A percentile compares a stretch with the other conserved stretches of the same genome.
These are phyloP conservation scores for Mycena indigotica DNA, from an alignment of 768 basidiomycete species.

Conservation along the genomic window DNA sequence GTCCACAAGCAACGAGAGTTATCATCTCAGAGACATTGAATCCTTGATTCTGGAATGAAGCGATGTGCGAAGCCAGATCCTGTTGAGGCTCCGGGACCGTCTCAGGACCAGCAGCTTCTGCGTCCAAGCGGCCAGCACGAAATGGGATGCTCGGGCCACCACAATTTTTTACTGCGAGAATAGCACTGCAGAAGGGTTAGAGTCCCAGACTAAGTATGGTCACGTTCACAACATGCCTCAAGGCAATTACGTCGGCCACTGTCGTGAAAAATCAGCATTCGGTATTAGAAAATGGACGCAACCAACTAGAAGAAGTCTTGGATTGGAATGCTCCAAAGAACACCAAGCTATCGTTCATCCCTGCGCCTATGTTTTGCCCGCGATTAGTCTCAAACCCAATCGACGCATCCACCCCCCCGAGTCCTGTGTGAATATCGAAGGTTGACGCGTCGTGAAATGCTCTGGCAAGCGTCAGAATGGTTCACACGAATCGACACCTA, in stretches of 20 bases:
- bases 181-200: not conserved
- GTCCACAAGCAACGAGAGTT: slow-evolving; percentile 13
- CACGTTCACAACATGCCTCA: not conserved
- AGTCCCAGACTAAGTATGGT: not conserved
- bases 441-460: slow-evolving; percentile 32
- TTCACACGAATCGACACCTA: not conserved
- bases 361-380: slow-evolving; percentile 4
- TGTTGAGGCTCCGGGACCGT: slow-evolving; percentile 10
- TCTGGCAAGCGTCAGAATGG: not conserved
- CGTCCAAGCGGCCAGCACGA: slow-evolving; percentile 16
- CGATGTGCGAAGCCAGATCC: slow-evolving; percentile 5
- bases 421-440: slow-evolving; percentile 25
- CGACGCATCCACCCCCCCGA: slow-evolving; percentile 33
- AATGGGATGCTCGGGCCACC: slow-evolving; percentile 13
- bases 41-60: slow-evolving; percentile 7
- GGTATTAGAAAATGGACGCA: not conserved
- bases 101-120: not conserved
- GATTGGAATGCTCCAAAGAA: slow-evolving; percentile 13
- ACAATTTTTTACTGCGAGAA: slow-evolving; percentile 12
- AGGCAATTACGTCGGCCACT: not conserved
- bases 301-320: not conserved
- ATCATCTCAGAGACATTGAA: slow-evolving; percentile 21
- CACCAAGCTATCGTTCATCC: slow-evolving; percentile 3
- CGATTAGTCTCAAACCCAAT: slow-evolving; percentile 26
- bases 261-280: not conserved